Evolutionary conservation across 2,329 filamentous ascomycete genomes (phyloP), one percentile per base, ranked within the genome.

Genomic region (Colletotrichum sp.): DNA sequence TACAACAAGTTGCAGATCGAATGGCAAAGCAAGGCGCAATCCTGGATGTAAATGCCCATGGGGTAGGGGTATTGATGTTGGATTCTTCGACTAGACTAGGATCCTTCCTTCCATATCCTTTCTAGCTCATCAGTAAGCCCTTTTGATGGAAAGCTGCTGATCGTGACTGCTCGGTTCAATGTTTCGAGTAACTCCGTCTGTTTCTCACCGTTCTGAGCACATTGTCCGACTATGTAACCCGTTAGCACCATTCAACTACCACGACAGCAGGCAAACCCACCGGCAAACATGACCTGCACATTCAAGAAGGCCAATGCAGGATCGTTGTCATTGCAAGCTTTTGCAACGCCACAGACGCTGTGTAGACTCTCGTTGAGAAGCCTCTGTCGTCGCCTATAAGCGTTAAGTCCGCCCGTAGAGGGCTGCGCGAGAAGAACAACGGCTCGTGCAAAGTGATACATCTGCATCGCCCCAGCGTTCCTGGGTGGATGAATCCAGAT

Each of bases 371-470:
- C 70, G 19, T 71, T 71, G 5, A 78, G 52, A 4, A 72, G 62
- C 25, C 39, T 25, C 52, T 78, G 77, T 12, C 75, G 68, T 16
- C 82, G 79, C 39, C 85, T 79, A 76, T 88, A 89, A 16, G 88
- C 88, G 22, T 86, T 82, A 52, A 88, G 34, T 8, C 72, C 72
- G 5, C 72, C 67, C 6, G 61, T 70, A 2, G 67, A 71, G 2
- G 72, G 72, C 34, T 75, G 72, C 1, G 62, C 69, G 1, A 75
- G 67, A 3, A 75, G 61, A 2, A 90, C 84, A 1, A 90, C 81
- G 30, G 90, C 87, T 11, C 87, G 84, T 1, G 89, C 88, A 75
- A 90, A 88, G 76, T 87, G 86, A 76, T 89, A 87, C 32, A 87
- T 85, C 76, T 91, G 90, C 7, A 91, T 79, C 0, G 89, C 87